Evolutionary conservation across 2,329 filamentous ascomycete species (phyloP).

Genomic region (Pseudofabraea citricarpa): DNA sequence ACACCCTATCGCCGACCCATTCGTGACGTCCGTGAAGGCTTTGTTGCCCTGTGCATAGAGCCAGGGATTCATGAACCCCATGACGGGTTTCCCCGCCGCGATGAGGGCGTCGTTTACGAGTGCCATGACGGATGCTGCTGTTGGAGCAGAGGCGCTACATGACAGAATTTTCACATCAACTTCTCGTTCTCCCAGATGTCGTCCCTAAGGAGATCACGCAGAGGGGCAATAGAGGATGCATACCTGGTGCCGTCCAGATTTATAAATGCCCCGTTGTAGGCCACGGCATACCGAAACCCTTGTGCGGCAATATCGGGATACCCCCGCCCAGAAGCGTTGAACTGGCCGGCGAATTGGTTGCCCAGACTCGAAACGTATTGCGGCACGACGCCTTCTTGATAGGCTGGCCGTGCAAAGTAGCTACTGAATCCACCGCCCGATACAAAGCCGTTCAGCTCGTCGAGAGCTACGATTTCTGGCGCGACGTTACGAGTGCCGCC

Average conservation of each 20-base stretch:
- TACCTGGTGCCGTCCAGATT: slow-evolving; percentile 38
- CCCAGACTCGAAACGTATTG: slow-evolving; percentile 37
- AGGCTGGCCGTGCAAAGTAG: slow-evolving; percentile 40
- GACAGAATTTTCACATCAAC: neutral
- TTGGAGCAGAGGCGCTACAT: slow-evolving; percentile 46
- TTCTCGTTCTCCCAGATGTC: neutral
- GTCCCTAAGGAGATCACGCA: neutral
- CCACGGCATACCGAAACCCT: slow-evolving; percentile 47
- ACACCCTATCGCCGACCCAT: slow-evolving; percentile 33
- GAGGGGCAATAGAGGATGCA: neutral
- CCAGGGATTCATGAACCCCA: slow-evolving; percentile 39
- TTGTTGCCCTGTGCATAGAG: slow-evolving; percentile 30
- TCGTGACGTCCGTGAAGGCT: slow-evolving; percentile 34
- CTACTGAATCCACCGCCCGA: slow-evolving; percentile 48
- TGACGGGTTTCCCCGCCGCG: slow-evolving; percentile 37
- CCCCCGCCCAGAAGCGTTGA: slow-evolving; percentile 40
- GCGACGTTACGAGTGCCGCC: slow-evolving; percentile 24
- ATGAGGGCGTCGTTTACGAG: slow-evolving; percentile 59
- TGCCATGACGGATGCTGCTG: slow-evolving; percentile 50
- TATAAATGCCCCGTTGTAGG: slow-evolving; percentile 30
- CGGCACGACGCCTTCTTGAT: slow-evolving; percentile 38
- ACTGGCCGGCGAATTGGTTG: slow-evolving; percentile 38
- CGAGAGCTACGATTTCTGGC: slow-evolving; percentile 33
- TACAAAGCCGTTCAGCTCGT: slow-evolving; percentile 28
- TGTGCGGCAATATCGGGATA: slow-evolving; percentile 50